Conservation (phyloP, 371 early-diverging fungal species). For the Apophysomyces trapeziformis region DNA sequence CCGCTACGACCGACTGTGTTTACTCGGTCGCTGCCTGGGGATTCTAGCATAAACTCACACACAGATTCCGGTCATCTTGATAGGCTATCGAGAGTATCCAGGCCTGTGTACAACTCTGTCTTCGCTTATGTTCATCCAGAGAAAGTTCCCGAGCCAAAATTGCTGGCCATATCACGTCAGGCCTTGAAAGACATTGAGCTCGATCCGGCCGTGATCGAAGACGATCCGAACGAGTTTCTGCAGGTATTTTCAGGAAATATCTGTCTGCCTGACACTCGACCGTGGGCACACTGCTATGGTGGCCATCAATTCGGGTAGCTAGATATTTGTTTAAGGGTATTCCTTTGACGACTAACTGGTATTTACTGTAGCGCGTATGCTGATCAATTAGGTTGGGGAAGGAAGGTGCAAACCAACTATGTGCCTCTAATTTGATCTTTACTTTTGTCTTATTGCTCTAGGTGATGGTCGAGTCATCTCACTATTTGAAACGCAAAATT, state of each 20-base stretch:
- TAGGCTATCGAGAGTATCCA: constrained; percentile 38
- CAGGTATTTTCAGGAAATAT: constrained; percentile 52
- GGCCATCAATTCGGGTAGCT: constrained; percentile 89
- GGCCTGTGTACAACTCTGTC: constrained; percentile 65
- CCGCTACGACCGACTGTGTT: constrained; percentile 39
- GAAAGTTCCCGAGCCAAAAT: constrained; percentile 42
- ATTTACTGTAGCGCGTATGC: constrained; percentile 49
- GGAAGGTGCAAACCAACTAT: neutral
- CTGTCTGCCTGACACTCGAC: constrained; percentile 55
- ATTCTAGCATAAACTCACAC: constrained; percentile 29
- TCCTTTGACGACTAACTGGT: neutral
- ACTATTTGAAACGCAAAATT: constrained; percentile 58
- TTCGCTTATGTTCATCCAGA: constrained; percentile 68
- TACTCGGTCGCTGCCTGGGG: constrained; percentile 39
- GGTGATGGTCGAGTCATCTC: constrained; percentile 92
- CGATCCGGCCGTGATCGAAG: constrained; percentile 34
- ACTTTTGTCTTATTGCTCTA: constrained; percentile 65
- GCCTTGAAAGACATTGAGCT: constrained; percentile 47
- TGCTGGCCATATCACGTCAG: constrained; percentile 47
- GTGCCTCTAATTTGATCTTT: constrained; percentile 10
- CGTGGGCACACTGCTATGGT: constrained; percentile 87
- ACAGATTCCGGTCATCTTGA: constrained; percentile 21
- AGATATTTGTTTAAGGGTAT: too few relatives aligned
- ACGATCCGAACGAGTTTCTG: constrained; percentile 29
- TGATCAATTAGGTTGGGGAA: constrained; percentile 62